A percentile compares a stretch with the other conserved stretches of the same genome.
phyloP scores from a whole-genome alignment of 2,329 filamentous ascomycete species.

The Curvularia sp. region DNA sequence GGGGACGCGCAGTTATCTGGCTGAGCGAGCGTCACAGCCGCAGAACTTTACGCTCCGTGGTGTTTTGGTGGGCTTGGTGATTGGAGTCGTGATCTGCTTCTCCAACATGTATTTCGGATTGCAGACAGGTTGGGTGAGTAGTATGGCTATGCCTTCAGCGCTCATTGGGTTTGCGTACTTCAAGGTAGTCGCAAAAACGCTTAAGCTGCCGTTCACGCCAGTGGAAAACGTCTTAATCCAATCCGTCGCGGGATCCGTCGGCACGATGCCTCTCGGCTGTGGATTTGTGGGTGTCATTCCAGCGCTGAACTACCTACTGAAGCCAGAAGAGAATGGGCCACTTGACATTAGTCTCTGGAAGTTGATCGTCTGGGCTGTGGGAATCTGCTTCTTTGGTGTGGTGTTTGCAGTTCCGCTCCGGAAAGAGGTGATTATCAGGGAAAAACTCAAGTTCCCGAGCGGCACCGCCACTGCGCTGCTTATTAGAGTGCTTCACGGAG shows the following conservation, averaged over 20 bases:
- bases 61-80: slow-evolving; percentile 77
- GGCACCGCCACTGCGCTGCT: slow-evolving; percentile 94
- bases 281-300: slow-evolving; percentile 96
- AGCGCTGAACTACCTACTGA: slow-evolving; percentile 85
- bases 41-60: slow-evolving; percentile 86
- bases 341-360: slow-evolving; percentile 75
- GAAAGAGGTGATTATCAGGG: slow-evolving; percentile 88
- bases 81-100: slow-evolving; percentile 91
- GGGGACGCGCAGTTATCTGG: slow-evolving; percentile 33
- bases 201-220: slow-evolving; percentile 84
- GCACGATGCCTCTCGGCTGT: slow-evolving; percentile 94
- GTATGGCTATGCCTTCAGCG: slow-evolving; percentile 96
- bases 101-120: slow-evolving; percentile 99
- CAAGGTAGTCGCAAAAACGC: slow-evolving; percentile 73
- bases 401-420: slow-evolving; percentile 93
- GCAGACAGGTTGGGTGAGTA: slow-evolving; percentile 82
- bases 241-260: slow-evolving; percentile 92
- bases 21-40: slow-evolving; percentile 50
- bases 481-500: slow-evolving; percentile 86
- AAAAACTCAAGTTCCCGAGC: slow-evolving; percentile 92
- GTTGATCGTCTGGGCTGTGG: slow-evolving; percentile 87
- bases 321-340: slow-evolving; percentile 78
- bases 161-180: slow-evolving; percentile 96
- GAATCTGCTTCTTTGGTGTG: slow-evolving; percentile 94
- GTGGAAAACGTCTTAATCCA: slow-evolving; percentile 97